Evolutionary conservation across 2,329 filamentous ascomycete species (phyloP), one percentile per base, ranked within the genome.

Genomic region (Scedosporium minutisporum): DNA sequence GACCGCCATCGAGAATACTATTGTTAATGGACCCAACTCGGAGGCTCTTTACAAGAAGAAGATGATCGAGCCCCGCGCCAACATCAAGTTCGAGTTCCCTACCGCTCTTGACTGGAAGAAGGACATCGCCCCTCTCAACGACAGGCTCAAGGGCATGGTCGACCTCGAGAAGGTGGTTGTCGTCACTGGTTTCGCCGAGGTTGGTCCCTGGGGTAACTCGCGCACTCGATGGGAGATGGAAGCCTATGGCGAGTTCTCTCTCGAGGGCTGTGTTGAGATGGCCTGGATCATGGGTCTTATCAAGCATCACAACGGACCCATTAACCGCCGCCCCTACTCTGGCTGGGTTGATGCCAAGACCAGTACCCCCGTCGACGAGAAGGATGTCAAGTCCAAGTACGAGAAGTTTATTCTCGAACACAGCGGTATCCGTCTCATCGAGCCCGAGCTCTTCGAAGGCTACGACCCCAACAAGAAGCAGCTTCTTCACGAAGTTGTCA

Each of bases 281-380:
- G 93, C 95, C 38, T 99, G 95, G 95, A 91, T 99, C 76, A 99
- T 97, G 93, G 95, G 95, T 72, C 86, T 97, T 64, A 97, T 99
- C 80, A 97, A 93, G 83, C 96, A 99, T 76, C 91, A 96, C 81
- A 97, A 97, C 69, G 95, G 95, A 18, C 87, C 88, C 38, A 86
- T 99, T 74, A 99, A 99, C 81, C 95, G 95, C 74, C 89, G 96
- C 79, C 89, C 89, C 67, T 97, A 99, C 79, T 91, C 93, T 68
- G 95, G 95, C 69, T 99, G 91, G 92, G 91, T 99, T 64, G 95
- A 99, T 71, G 83, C 87, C 73, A 97, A 97, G 84, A 88, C 91
- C 62, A 91, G 91, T 53, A 93, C 97, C 64, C 95, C 95, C 6
- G 92, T 99, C 29, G 93, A 97, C 64, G 95, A 99, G 79, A 97